Evolutionary conservation across 1,284 basidiomycete genomes (phyloP).

Genomic region (Malassezia brasiliensis): DNA sequence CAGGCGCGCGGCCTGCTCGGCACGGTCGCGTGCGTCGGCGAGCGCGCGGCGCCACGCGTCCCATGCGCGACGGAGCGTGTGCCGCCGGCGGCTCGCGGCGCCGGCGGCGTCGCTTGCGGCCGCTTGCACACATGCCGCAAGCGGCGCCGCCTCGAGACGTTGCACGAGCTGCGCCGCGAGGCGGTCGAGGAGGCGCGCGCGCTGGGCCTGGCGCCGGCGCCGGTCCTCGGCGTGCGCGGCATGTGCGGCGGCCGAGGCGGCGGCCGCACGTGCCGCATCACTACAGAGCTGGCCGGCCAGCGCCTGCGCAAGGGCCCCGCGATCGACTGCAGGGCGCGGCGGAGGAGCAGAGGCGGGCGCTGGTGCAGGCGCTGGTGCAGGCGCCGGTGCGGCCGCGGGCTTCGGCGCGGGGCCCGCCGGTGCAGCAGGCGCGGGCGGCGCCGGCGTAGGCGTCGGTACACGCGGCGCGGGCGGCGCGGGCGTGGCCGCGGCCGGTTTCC

Average conservation of each 20-base stretch:
- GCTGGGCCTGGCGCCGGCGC: not conserved
- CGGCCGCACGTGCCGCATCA: not conserved
- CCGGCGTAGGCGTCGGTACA: not conserved
- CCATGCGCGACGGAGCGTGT: not conserved
- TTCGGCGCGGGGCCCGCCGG: not conserved
- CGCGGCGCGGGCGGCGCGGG: no score
- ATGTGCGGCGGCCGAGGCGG: not conserved
- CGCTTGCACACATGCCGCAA: not conserved
- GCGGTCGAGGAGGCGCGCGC: not conserved
- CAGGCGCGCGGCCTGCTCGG: constrained; percentile 11
- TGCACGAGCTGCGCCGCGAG: not conserved
- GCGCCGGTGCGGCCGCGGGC: not conserved
- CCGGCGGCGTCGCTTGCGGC: constrained; percentile 1
- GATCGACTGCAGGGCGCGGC: not conserved
- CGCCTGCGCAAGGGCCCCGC: no score
- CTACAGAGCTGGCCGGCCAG: no score
- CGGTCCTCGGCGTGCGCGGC: not conserved
- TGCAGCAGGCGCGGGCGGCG: not conserved
- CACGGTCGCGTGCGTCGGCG: constrained; percentile 1
- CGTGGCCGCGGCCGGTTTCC: no score
- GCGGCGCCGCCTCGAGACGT: not conserved
- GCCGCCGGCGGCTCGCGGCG: not conserved
- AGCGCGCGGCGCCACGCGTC: constrained; percentile 1
- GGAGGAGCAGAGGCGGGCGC: not conserved
- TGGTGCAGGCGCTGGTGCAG: not conserved